Conservation (phyloP, 73 alveolate genomes). For the Halteria grandinella region DNA sequence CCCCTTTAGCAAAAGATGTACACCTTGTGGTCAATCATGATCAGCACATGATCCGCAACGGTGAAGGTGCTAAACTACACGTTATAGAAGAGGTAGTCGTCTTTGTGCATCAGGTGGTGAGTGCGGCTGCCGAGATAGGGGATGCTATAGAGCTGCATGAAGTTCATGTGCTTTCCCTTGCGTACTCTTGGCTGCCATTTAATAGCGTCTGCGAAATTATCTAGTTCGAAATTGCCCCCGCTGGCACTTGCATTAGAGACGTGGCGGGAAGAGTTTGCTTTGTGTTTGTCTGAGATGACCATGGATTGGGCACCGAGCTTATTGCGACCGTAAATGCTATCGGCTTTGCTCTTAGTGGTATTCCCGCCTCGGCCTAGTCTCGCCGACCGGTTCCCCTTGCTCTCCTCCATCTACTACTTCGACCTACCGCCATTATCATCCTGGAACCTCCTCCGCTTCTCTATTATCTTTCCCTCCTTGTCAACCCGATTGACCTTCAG, state of each 20-base stretch:
- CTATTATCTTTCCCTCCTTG: background rate
- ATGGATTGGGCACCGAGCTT: background rate
- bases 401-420: background rate
- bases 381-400: too few species aligned
- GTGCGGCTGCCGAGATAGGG: slow-evolving; percentile 23
- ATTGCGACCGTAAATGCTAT: background rate
- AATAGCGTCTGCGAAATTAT: background rate
- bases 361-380: background rate
- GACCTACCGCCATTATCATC: background rate
- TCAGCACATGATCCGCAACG: background rate
- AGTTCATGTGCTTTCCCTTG: slow-evolving; percentile 7
- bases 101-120: slow-evolving; percentile 1
- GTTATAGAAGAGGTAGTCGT: background rate
- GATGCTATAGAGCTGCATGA: background rate
- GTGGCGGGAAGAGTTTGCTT: background rate
- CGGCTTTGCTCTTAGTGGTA: background rate
- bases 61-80: slow-evolving; percentile 37
- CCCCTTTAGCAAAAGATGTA: slow-evolving; percentile 2
- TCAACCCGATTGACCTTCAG: background rate
- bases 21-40: background rate
- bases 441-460: too few species aligned
- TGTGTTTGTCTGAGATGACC: background rate
- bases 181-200: background rate
- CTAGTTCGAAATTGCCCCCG: background rate
- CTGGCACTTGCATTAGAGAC: background rate